These are phyloP conservation scores for Leucocoprinus birnbaumii DNA, from an alignment of 768 basidiomycete genomes.

Conservation along the genomic window DNA sequence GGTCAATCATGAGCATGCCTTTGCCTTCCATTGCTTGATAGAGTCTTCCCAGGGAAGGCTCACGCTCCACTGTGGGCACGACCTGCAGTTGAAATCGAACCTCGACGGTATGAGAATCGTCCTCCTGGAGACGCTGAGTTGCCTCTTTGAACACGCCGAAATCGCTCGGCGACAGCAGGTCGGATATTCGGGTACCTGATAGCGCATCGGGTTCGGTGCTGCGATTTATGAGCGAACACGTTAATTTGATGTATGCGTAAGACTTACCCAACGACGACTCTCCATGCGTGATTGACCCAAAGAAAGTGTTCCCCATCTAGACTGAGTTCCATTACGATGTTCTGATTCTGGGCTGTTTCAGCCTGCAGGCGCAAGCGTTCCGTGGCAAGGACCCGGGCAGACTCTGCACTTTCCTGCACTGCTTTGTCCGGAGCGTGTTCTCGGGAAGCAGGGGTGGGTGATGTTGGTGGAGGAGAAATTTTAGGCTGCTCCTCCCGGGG, in stretches of 20 bases:
- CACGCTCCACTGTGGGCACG: constrained; percentile 56
- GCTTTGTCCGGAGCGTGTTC: constrained; percentile 39
- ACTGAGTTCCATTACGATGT: constrained; percentile 92
- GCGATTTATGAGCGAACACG: neutral
- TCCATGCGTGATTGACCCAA: constrained; percentile 97
- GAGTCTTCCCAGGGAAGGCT: constrained; percentile 49
- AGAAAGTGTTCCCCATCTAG: constrained; percentile 93
- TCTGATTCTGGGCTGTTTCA: constrained; percentile 93
- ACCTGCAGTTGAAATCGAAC: constrained; percentile 86
- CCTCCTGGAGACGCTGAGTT: constrained; percentile 78
- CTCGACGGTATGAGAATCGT: constrained; percentile 93
- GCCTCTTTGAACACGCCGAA: constrained; percentile 84
- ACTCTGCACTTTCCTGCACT: constrained; percentile 59
- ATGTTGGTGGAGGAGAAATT: constrained; percentile 31
- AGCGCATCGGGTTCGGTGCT: constrained; percentile 85
- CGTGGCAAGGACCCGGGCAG: constrained; percentile 81
- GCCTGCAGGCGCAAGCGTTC: constrained; percentile 88
- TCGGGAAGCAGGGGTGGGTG: constrained; percentile 28
- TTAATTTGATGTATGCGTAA: neutral
- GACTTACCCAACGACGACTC: constrained; percentile 83
- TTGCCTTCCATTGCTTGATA: constrained; percentile 95
- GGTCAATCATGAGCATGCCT: constrained; percentile 97
- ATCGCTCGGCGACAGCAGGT: constrained; percentile 75
- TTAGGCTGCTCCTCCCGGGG: constrained; percentile 58
- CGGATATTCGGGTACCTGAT: constrained; percentile 77